Base-by-base conservation (phyloP, 441 rosid genomes). In the Gossypium davidsonii region DNA sequence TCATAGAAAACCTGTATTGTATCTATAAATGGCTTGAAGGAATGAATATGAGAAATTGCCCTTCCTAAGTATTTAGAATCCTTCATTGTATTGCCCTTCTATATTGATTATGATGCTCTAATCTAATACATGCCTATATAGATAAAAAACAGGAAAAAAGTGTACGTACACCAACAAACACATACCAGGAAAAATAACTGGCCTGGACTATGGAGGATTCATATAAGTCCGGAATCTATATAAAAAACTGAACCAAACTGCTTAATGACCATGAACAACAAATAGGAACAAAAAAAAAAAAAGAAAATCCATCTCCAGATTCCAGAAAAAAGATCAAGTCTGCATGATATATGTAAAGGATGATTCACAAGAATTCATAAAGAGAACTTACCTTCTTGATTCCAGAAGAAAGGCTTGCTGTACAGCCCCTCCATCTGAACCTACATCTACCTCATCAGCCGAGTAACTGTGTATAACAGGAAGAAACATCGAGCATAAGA, bases 391-490 rank as follows among this genome's bases (percentile, higher is more conserved):
- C 99, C 93, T 92, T 84, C 82, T 89, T 18, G 98, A 89, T 81
- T 92, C 93, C 80, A 90, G 83, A 73, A 90, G 87, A 78, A 87
- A 88, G 31, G 89, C 82, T 31, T 79, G 84, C 76, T 95, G 96
- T 58, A 92, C 92, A 0, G 76, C 82, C 46, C 26, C 81, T 74
- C 74, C 83, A 60, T 87, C 87, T 0, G 84, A 83, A 76, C 75
- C 81, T 73, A 74, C 18, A 26, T 86, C 88, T 63, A 79, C 46
- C 81, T 92, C 96, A 49, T 80, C 73, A 14, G 85, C 85, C 1
- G 84, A 77, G 71, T 86, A 85, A 83, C 98, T 94, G 87, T 51
- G 82, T 17, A 66, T 10, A 67, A 2, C 62, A 64, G 14, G 21
- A 77, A 76, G 25, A 79, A 39, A 73, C 3, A 53, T 44, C 64